These are phyloP conservation scores for Paraglomus occultum DNA, from an alignment of 192 early-diverging fungal species.

Conservation along the genomic window DNA sequence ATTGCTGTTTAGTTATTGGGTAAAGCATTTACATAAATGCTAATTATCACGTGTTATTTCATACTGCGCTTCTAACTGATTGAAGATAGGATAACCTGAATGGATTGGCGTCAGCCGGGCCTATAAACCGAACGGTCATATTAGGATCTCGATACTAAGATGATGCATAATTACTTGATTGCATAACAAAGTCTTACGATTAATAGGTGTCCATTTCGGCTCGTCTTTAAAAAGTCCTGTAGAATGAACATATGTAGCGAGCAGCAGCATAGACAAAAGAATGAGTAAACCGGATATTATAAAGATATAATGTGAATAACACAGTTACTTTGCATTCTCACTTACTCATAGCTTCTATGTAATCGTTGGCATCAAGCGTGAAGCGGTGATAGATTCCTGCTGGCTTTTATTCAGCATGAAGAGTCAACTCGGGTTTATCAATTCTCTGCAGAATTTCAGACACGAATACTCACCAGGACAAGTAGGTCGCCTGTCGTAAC, in stretches of 20 bases:
- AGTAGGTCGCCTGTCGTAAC: constrained; percentile 76
- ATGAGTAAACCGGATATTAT: neutral
- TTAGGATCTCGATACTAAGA: too few species aligned
- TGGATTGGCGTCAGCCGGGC: constrained; percentile 56
- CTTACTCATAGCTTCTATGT: constrained; percentile 79
- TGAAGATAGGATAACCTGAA: constrained; percentile 53
- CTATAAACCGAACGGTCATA: constrained; percentile 2
- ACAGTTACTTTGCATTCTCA: constrained; percentile 38
- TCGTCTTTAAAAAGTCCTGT: constrained; percentile 68
- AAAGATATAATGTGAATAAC: constrained; percentile 34
- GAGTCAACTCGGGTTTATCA: constrained; percentile 8
- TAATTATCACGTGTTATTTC: too few species aligned
- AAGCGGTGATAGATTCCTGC: constrained; percentile 97
- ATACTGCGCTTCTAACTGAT: constrained; percentile 14
- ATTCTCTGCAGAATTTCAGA: neutral
- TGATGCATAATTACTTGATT: too few species aligned
- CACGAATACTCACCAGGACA: constrained; percentile 59
- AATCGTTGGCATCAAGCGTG: constrained; percentile 83
- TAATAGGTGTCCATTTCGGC: constrained; percentile 80
- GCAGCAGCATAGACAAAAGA: neutral
- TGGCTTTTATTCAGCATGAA: constrained; percentile 50
- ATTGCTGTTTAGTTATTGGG: too few species aligned
- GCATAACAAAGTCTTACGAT: constrained; percentile 44
- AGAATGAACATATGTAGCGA: too few species aligned
- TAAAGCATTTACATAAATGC: too few species aligned